Evolutionary conservation across 1,139 yeast genomes (phyloP), one percentile per base, ranked within the genome.

Genomic region (Meyerozyma sp.): DNA sequence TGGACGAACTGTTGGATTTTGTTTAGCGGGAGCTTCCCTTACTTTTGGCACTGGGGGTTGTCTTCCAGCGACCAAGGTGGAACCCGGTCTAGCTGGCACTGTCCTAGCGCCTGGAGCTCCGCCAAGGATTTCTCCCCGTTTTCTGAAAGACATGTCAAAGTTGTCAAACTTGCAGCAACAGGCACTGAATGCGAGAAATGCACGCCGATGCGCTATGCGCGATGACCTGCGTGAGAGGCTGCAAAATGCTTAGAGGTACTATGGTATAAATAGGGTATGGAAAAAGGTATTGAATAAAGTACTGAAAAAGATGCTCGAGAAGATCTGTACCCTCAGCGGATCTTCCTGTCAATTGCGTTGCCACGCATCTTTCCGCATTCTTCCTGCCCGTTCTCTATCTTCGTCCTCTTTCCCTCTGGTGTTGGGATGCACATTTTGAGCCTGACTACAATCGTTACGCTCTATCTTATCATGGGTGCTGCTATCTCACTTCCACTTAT

Each of bases 401-500:
- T 21, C 8, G 5, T 21, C 2, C 23, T 21, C 8, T 21, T 8
- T 20, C 6, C 23, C 5, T 6, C 23, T 21, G 29, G 29, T 27
- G 29, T 27, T 11, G 29, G 29, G 23, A n/a, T 27, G 29, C 13
- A n/a, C 13, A 27, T 27, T 27, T 27, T 27, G 7, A 11, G 29
- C 29, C 29, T 27, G 29, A 27, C 29, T 16, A 21, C 23, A 21
- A 21, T 21, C 23, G 8, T 5, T 21, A 5, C 23, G 23, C 23
- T 21, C 23, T 21, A 21, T 21, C 23, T 21, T 21, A 42, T 11
- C 30, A 91, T 91, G 98, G 98, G 98, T 38, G 95, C 89, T 5
- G 70, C 84, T 14, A 63, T 91, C 10, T 89, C 97, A 3, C 53
- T 90, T 34, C 94, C 94, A 0, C 53, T 84, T 49, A 66, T 72